phyloP scores from a whole-genome alignment of 2,329 filamentous ascomycete genomes.

The Fusarium fujikuroi region DNA sequence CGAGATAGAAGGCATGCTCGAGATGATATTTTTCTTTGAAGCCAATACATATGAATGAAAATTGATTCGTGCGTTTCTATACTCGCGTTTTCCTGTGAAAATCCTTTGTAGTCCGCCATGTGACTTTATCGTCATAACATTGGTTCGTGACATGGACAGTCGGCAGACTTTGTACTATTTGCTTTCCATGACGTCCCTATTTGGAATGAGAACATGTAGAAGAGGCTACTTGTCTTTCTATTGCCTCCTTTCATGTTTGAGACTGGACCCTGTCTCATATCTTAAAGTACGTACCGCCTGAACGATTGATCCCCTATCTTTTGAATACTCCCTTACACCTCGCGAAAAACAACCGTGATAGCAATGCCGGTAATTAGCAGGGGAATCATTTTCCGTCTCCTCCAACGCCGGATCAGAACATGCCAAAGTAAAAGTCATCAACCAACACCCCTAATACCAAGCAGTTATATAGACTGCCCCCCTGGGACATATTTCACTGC shows the following conservation, averaged over 20 bases:
- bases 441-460: constrained; percentile 36
- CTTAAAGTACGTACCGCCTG: neutral
- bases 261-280: neutral
- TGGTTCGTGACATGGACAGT: neutral
- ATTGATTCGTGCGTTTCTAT: constrained; percentile 14
- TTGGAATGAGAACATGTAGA: neutral
- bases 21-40: constrained; percentile 3
- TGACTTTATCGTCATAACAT: neutral
- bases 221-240: neutral
- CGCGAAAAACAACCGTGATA: constrained; percentile 37
- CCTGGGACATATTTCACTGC: constrained; percentile 2
- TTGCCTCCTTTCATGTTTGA: neutral
- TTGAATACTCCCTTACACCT: constrained; percentile 32
- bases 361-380: constrained; percentile 33
- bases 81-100: neutral
- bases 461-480: neutral
- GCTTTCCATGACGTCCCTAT: neutral
- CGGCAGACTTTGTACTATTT: neutral
- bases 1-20: constrained; percentile 23
- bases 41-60: constrained; percentile 27
- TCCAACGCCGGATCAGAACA: constrained; percentile 42
- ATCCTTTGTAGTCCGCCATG: neutral
- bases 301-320: neutral
- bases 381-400: constrained; percentile 48
- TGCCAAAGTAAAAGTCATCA: constrained; percentile 37